Evolutionary conservation across 441 rosid genomes (phyloP).

Genomic region (Euphorbia celastroides): DNA sequence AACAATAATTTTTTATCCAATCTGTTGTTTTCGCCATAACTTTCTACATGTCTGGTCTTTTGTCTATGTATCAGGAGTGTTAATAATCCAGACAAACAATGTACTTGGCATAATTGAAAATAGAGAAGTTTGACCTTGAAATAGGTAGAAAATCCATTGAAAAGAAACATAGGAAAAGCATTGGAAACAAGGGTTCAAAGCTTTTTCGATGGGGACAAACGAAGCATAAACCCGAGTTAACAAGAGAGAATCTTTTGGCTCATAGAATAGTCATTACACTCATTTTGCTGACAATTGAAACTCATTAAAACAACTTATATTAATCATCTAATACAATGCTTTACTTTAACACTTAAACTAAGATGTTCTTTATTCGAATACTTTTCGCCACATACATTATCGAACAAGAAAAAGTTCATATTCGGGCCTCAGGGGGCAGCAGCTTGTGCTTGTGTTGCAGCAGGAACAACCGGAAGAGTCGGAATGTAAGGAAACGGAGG

Average conservation of each 20-base stretch:
- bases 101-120: not conserved
- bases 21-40: not conserved
- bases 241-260: constrained; percentile 20
- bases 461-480: not conserved
- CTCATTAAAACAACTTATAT: too few species aligned
- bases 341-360: not conserved
- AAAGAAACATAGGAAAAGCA: not conserved
- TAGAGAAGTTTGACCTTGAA: not conserved
- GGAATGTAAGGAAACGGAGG: constrained; percentile 1
- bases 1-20: not conserved
- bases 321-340: not conserved
- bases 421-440: not conserved
- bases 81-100: not conserved
- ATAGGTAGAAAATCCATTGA: too few species aligned
- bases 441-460: not conserved
- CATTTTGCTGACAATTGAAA: too few species aligned
- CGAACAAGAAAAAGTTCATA: not conserved
- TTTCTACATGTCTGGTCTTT: not conserved
- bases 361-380: not conserved
- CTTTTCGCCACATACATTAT: not conserved
- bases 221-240: constrained; percentile 33
- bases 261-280: too few species aligned
- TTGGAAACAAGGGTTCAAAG: not conserved
- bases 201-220: not conserved
- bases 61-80: not conserved